Conservation (phyloP, 164 flowering plant genomes). For the Berberis thunbergii region DNA sequence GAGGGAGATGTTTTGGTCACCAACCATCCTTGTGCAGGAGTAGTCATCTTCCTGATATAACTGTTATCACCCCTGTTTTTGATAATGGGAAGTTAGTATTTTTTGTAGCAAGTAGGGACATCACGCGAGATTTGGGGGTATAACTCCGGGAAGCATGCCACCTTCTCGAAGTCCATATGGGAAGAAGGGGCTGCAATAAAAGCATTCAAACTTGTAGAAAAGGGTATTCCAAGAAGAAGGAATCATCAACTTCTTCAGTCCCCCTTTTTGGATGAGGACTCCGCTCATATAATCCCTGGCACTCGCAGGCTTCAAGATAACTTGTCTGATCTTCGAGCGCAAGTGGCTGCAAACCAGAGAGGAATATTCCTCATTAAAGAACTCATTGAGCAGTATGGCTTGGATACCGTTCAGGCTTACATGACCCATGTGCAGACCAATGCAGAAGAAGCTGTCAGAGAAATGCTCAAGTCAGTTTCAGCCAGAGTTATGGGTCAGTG, state of each 20-base stretch:
- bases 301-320: slow-evolving; percentile 92
- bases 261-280: slow-evolving; percentile 44
- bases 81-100: slow-evolving; percentile 67
- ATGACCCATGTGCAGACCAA: slow-evolving; percentile 87
- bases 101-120: slow-evolving; percentile 97
- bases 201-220: slow-evolving; percentile 95
- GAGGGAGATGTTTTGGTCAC: slow-evolving; percentile 97
- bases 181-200: slow-evolving; percentile 99
- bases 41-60: slow-evolving; percentile 97
- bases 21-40: slow-evolving; percentile 95
- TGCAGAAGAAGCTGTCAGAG: slow-evolving; percentile 94
- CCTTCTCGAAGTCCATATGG: slow-evolving; percentile 90
- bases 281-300: slow-evolving; percentile 54
- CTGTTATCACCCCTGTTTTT: slow-evolving; percentile 93
- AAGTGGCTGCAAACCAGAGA: slow-evolving; percentile 96
- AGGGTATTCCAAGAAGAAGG: slow-evolving; percentile 91
- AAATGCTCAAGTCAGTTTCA: slow-evolving; percentile 88
- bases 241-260: slow-evolving; percentile 58
- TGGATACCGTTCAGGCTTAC: slow-evolving; percentile 84
- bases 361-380: slow-evolving; percentile 91
- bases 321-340: slow-evolving; percentile 91
- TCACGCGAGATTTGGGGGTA: slow-evolving; percentile 99
- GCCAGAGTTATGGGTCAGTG: slow-evolving; percentile 28
- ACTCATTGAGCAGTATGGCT: slow-evolving; percentile 85
- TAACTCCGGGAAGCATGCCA: slow-evolving; percentile 99